Percentiles rank a stretch among this genome's conserved stretches.
phyloP scores from a whole-genome alignment of 345 rosid species.

The Lepidium africanum region DNA sequence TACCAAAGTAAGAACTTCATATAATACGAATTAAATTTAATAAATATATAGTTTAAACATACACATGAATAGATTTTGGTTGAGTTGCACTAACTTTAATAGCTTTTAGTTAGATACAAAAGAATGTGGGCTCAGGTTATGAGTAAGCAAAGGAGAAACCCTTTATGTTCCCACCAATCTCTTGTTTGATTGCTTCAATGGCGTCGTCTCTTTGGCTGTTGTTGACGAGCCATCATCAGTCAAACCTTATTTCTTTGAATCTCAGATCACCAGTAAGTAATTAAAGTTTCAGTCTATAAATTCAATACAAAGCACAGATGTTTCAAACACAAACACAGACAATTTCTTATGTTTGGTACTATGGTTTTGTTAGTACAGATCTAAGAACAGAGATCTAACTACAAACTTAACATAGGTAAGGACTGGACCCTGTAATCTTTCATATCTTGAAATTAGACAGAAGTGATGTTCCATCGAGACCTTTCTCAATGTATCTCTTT shows the following conservation, averaged over 20 bases:
- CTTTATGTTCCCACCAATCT: background rate
- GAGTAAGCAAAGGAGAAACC: background rate
- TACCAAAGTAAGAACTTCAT: too few species aligned
- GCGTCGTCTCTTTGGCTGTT: background rate
- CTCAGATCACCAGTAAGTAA: background rate
- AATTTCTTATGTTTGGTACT: background rate
- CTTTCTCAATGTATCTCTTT: constrained; percentile 15
- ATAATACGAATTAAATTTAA: too few species aligned
- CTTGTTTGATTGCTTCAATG: background rate
- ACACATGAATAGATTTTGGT: background rate
- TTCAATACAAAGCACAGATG: background rate
- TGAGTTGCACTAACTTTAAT: background rate
- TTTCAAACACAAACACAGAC: background rate
- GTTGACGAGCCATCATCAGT: background rate
- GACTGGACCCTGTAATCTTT: background rate
- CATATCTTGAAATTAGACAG: constrained; percentile 18
- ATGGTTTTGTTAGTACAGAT: background rate
- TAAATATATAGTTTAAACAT: background rate
- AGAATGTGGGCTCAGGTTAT: background rate
- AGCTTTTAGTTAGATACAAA: background rate
- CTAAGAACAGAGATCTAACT: background rate
- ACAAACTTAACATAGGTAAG: background rate
- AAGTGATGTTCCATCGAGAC: constrained; percentile 23
- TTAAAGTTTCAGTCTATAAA: background rate
- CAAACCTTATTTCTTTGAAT: background rate